These are phyloP conservation scores for Diospyros lotus DNA, from an alignment of 148 eudicot genomes.

Conservation along the genomic window DNA sequence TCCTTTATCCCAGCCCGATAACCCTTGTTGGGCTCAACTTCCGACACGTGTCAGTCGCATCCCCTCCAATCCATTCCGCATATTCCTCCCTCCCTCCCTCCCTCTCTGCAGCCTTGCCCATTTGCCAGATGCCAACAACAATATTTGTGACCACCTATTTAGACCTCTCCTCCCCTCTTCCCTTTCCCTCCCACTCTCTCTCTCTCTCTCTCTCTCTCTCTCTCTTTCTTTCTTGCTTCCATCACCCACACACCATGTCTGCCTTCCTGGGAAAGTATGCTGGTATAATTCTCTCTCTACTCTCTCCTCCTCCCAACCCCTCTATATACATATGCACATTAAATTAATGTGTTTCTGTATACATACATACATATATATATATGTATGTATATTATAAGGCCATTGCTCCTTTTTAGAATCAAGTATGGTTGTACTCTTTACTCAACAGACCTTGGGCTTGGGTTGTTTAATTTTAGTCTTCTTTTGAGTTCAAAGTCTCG, in stretches of 20 bases:
- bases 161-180: slow-evolving; percentile 11
- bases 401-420: too few species aligned
- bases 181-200: slow-evolving; percentile 1
- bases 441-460: too few species aligned
- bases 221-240: slow-evolving; percentile 1
- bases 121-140: slow-evolving; percentile 38
- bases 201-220: slow-evolving; percentile 8
- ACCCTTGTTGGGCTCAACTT: slow-evolving; percentile 38
- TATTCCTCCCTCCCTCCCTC: too few species aligned
- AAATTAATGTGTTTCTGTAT: too few species aligned
- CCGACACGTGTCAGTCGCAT: slow-evolving; percentile 44
- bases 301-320: neutral
- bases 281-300: slow-evolving; percentile 31
- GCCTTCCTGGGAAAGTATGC: slow-evolving; percentile 93
- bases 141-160: slow-evolving; percentile 21
- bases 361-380: neutral
- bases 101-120: neutral
- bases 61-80: too few species aligned
- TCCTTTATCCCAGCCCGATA: slow-evolving; percentile 63
- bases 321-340: neutral
- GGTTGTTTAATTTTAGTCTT: too few species aligned
- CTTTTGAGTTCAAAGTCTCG: too few species aligned
- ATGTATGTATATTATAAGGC: neutral
- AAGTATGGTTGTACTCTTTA: too few species aligned
- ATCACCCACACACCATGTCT: slow-evolving; percentile 53